A percentile compares a stretch with the other conserved stretches of the same genome.
These are phyloP conservation scores for Phaffomyces antillensis DNA, from an alignment of 805 yeast genomes.

Conservation along the genomic window DNA sequence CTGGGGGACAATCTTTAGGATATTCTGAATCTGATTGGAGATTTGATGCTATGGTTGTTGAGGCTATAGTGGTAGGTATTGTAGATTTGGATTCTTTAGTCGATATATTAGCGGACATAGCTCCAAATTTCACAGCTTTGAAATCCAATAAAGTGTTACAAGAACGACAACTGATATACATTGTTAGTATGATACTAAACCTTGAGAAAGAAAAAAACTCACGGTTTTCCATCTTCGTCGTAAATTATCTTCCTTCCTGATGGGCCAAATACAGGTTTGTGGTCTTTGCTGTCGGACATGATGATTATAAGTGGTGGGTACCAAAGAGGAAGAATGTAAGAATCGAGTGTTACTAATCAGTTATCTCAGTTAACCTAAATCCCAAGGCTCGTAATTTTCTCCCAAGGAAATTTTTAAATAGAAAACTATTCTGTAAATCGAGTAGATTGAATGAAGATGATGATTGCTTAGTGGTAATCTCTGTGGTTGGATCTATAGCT, in stretches of 20 bases:
- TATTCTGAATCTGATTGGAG: slow-evolving; percentile 14
- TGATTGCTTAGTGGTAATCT: too few species aligned
- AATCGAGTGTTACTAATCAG: too few species aligned
- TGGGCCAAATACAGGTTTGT: slow-evolving; percentile 42
- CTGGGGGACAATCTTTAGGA: slow-evolving; percentile 71
- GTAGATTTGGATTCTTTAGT: slow-evolving; percentile 4
- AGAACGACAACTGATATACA: slow-evolving; percentile 53
- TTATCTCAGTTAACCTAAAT: too few species aligned
- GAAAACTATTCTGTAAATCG: too few species aligned
- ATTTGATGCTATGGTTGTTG: neutral
- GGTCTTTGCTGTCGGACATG: too few species aligned
- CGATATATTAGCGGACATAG: slow-evolving; percentile 2
- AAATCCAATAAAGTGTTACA: slow-evolving; percentile 83
- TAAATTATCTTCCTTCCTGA: slow-evolving; percentile 64
- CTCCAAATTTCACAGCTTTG: slow-evolving; percentile 43
- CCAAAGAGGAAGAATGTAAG: too few species aligned
- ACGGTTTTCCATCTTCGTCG: slow-evolving; percentile 93
- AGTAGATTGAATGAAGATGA: too few species aligned
- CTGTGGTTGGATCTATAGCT: too few species aligned
- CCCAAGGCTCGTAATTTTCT: too few species aligned
- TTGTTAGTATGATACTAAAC: neutral
- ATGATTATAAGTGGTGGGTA: neutral
- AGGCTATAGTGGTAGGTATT: slow-evolving; percentile 1
- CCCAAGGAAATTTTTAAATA: too few species aligned
- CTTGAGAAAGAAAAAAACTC: slow-evolving; percentile 31